Evolutionary conservation across 2,329 filamentous ascomycete species (phyloP).

Genomic region (Cadophora gregata): DNA sequence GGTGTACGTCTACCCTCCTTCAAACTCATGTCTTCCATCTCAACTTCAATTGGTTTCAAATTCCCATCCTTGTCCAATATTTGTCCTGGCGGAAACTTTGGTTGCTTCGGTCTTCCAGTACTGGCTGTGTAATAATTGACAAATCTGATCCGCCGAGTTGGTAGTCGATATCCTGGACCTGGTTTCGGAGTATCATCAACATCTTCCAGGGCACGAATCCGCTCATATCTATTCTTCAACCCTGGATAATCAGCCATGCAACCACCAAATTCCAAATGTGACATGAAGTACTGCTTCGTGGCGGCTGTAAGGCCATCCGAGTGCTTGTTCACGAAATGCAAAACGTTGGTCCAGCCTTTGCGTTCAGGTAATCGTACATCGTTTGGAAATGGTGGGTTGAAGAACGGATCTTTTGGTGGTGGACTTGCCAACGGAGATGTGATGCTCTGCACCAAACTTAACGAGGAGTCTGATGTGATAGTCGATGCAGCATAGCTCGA

Average conservation of each 20-base stretch:
- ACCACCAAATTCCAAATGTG: constrained; percentile 83
- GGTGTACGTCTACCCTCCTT: constrained; percentile 24
- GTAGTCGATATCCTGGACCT: constrained; percentile 33
- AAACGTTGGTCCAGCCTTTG: constrained; percentile 69
- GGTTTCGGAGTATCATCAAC: constrained; percentile 57
- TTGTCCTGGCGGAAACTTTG: constrained; percentile 42
- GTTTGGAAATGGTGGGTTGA: constrained; percentile 78
- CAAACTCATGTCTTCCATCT: constrained; percentile 37
- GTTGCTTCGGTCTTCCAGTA: constrained; percentile 69
- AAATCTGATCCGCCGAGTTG: constrained; percentile 70
- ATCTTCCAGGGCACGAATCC: constrained; percentile 74
- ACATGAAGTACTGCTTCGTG: constrained; percentile 74
- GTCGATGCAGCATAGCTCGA: constrained; percentile 35
- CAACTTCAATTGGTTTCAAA: constrained; percentile 30
- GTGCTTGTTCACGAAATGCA: constrained; percentile 85
- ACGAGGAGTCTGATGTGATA: constrained; percentile 27
- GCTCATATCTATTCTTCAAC: constrained; percentile 72
- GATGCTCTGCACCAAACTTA: constrained; percentile 36
- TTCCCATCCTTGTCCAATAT: constrained; percentile 31
- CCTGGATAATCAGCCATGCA: constrained; percentile 78
- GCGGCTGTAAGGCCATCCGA: constrained; percentile 70
- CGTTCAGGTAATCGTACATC: constrained; percentile 73
- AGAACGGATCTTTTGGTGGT: constrained; percentile 62
- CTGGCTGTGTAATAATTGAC: constrained; percentile 92
- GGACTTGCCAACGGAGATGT: constrained; percentile 36